phyloP scores from a whole-genome alignment of 148 eudicot species.

The Diospyros kaki region DNA sequence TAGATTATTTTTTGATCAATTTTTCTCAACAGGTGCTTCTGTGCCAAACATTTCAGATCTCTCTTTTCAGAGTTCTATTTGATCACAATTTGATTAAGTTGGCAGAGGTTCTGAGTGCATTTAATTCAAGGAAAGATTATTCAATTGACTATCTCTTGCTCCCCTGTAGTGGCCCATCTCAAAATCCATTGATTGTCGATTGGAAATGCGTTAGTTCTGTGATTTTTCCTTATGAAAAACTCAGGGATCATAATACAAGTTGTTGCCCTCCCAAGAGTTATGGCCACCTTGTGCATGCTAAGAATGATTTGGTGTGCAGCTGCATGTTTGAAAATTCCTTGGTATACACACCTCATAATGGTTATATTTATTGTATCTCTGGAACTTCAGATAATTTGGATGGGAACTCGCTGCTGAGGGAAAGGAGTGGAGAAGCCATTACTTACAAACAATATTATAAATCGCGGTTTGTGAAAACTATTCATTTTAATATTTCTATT shows the following conservation, averaged over 20 bases:
- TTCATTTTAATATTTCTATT: neutral
- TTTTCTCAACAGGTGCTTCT: conserved; percentile 40
- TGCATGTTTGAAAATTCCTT: conserved; percentile 57
- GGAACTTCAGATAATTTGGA: conserved; percentile 42
- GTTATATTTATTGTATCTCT: conserved; percentile 42
- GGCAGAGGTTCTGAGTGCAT: conserved; percentile 17
- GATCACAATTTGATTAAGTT: conserved; percentile 40
- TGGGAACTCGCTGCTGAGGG: conserved; percentile 42
- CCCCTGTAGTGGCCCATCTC: conserved; percentile 34
- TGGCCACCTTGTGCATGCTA: conserved; percentile 29
- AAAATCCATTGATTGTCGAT: conserved; percentile 32
- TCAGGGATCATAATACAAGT: neutral
- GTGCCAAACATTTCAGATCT: conserved; percentile 56
- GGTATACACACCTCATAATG: conserved; percentile 78
- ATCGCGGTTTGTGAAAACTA: conserved; percentile 33
- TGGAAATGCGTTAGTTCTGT: conserved; percentile 59
- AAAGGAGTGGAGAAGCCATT: conserved; percentile 26
- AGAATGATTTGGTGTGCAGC: conserved; percentile 37
- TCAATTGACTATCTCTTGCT: conserved; percentile 66
- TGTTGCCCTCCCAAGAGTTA: conserved; percentile 9
- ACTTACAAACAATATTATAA: conserved; percentile 65
- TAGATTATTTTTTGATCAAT: conserved; percentile 10
- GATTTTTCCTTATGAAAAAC: conserved; percentile 16
- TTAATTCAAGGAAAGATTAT: conserved; percentile 10
- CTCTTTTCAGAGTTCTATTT: conserved; percentile 48